Evolutionary conservation across 106 monocot genomes (phyloP).

Genomic region (Phalaenopsis equestris): DNA sequence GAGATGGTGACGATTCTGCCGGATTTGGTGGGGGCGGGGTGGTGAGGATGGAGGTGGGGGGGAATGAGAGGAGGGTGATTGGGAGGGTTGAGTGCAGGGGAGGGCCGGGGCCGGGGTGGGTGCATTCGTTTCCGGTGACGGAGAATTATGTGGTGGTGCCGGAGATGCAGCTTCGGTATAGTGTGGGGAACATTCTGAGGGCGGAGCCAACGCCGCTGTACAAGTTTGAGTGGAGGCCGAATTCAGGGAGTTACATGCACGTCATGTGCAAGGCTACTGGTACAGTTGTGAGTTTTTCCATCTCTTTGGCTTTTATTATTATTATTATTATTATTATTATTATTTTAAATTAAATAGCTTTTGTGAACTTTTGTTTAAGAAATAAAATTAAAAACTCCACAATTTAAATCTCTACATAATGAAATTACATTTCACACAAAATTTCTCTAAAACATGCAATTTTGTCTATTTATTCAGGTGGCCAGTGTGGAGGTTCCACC

Average conservation of each 20-base stretch:
- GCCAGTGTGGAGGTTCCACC: slow-evolving; percentile 87
- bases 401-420: no score
- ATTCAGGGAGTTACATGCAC: slow-evolving; percentile 79
- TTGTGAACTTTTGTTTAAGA: no score
- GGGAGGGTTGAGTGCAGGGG: slow-evolving; percentile 83
- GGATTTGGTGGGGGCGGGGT: slow-evolving; percentile 79
- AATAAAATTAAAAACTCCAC: no score
- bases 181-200: slow-evolving; percentile 53
- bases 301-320: no score
- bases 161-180: slow-evolving; percentile 93
- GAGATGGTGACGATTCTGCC: slow-evolving; percentile 82
- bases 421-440: no score
- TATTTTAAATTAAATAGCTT: no score
- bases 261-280: slow-evolving; percentile 82
- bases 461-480: slow-evolving; percentile 24
- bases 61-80: slow-evolving; percentile 67
- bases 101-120: slow-evolving; percentile 82
- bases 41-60: slow-evolving; percentile 75
- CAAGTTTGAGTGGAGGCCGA: slow-evolving; percentile 86
- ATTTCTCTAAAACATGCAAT: no score
- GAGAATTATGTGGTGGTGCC: slow-evolving; percentile 86
- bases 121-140: slow-evolving; percentile 89
- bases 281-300: slow-evolving; percentile 41
- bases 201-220: slow-evolving; percentile 94
- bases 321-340: no score